Conservation (phyloP, 345 rosid species). For the Kernera saxatilis region DNA sequence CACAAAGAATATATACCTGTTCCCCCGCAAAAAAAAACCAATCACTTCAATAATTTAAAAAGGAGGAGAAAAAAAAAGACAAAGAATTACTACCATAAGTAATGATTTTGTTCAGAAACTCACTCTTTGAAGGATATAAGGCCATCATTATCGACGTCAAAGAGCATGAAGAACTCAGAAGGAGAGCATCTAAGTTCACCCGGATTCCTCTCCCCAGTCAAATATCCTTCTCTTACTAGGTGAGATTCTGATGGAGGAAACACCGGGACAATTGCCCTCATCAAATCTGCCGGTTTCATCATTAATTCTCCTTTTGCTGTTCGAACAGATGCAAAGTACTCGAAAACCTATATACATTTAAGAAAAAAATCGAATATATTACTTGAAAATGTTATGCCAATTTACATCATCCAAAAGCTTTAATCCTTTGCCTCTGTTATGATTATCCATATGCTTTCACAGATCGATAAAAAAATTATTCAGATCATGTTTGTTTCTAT, state of each 20-base stretch:
- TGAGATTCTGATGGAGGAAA: slow-evolving; percentile 93
- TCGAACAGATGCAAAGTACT: slow-evolving; percentile 70
- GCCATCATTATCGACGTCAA: slow-evolving; percentile 78
- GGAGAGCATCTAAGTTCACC: slow-evolving; percentile 76
- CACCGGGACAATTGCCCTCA: slow-evolving; percentile 91
- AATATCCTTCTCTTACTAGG: slow-evolving; percentile 79
- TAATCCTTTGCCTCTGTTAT: not conserved
- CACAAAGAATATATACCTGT: slow-evolving; percentile 89
- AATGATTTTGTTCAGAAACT: slow-evolving; percentile 24
- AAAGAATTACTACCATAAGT: not conserved
- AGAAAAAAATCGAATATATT: not conserved
- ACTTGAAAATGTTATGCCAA: not conserved
- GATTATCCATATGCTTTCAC: not conserved
- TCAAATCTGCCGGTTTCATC: slow-evolving; percentile 83
- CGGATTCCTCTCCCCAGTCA: slow-evolving; percentile 83
- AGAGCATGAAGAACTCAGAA: slow-evolving; percentile 84
- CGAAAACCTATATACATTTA: slow-evolving; percentile 54
- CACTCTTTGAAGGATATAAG: slow-evolving; percentile 90
- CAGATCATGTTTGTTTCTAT: not conserved
- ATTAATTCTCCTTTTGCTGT: slow-evolving; percentile 58
- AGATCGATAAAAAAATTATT: not conserved
- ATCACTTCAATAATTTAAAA: not conserved
- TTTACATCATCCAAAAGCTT: not conserved
- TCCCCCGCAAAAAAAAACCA: slow-evolving; percentile 1
- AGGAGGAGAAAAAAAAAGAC: not conserved